Evolutionary conservation across 305 asterid genomes (phyloP), one percentile per base, ranked within the genome.

Genomic region (Stenogyne calaminthoides): DNA sequence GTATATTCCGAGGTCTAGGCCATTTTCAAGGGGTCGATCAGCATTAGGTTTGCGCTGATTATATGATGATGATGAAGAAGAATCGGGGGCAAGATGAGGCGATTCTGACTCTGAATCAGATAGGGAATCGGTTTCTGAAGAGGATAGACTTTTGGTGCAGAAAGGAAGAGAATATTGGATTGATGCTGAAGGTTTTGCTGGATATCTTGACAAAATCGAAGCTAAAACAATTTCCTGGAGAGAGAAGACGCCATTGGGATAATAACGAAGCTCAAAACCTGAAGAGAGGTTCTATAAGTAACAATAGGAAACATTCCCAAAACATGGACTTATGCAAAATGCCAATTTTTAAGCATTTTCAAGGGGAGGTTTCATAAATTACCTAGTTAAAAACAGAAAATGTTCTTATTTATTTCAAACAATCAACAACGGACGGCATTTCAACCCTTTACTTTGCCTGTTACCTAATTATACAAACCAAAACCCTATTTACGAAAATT

Each of bases 1-100:
- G 83, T 90, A 90, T 72, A 91, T 81, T 65, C 99, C 98, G 54
- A 44, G 19, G 62, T 90, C 98, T 73, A 90, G 47, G 66, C 99
- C 99, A 63, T 90, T 81, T 69, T 92, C 97, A 16, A 95, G 95
- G 62, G 91, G 86, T 14, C 90, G 87, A 5, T 88, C 82, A 5
- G 18, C 12, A 25, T 29, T 10, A 6, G 46, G 5, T 39, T 69
- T 83, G 47, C 58, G 79, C 73, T 73, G 80, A 14, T 59, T 64
- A 12, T 64, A 69, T 11, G 88, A 51, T 15, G 81, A 11, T 14
- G 88, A 51, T 14, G 81, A 11, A 63, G 84, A 19, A 37, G 78
- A 40, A 40, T 80, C 64, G 46, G 84, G 69, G 40, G 86, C 12
- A 32, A 52, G 36, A 66, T 55, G 57, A 14, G 75, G 5, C 4